Base-by-base conservation (phyloP, 2,329 filamentous ascomycete species). In the Nannizziopsis arthrosporioides region DNA sequence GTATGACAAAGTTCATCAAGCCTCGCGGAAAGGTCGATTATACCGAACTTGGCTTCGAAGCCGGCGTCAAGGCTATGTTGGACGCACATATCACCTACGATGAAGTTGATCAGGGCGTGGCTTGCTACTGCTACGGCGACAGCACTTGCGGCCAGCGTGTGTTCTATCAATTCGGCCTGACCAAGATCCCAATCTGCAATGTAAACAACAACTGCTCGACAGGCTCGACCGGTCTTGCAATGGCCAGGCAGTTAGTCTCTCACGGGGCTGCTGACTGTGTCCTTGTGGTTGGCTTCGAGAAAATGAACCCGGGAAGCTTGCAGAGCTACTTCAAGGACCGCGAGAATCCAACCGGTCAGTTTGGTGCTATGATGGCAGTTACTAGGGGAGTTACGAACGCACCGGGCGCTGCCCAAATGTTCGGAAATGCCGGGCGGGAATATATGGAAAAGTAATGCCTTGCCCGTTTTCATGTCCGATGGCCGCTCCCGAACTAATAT, bases 1-100 rank as follows among this genome's bases (percentile, higher is more conserved):
- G 90, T 72, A 92, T 96, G 86, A 96, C 90, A 71, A 94, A 94
- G 70, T 96, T 96, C 77, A 90, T 95, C 78, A 95, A 95, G 74
- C 89, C 89, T 37, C 80, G 89, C 49, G 86, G 87, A 64, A 90
- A 90, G 65, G 85, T 94, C 55, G 88, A 94, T 71, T 95, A 95
- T 71, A 87, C 87, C 6, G 89, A 94, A 64, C 80, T 95, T 18
- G 89, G 89, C 49, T 95, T 89, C 66, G 89, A 95, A 68, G 88
- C 88, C 9, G 87, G 87, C 57, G 74, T 92, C 64, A 94, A 94
- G 68, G 87, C 87, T 42, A 80, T 93, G 74, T 68, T 82, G 14
- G 77, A 80, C 49, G 66, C 66, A 4, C 83, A 93, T 54, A 87
- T 96, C 75, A 93, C 80, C 70, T 96, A 95, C 72, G 90, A 96